A percentile compares a stretch with the other conserved stretches of the same genome.
Evolutionary conservation across 495 filamentous ascomycete species (phyloP).

Genomic region (Tuber borchii): DNA sequence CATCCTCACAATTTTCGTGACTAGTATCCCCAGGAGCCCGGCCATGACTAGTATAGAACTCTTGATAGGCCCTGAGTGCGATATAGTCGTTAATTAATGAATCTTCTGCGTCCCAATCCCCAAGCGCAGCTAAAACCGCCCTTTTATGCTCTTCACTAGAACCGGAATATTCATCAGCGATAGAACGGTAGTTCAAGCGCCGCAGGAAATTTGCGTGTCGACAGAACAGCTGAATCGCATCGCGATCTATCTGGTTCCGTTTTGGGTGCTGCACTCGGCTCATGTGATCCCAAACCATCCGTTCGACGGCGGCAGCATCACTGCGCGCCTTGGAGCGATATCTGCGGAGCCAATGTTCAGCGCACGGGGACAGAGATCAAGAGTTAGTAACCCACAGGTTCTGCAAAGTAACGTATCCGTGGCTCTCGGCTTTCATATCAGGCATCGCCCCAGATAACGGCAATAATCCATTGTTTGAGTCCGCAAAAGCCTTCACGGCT

Average conservation of each 20-base stretch:
- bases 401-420: slow-evolving; percentile 84
- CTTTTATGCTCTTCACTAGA: slow-evolving; percentile 21
- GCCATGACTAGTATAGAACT: slow-evolving; percentile 24
- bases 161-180: slow-evolving; percentile 45
- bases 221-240: slow-evolving; percentile 88
- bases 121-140: slow-evolving; percentile 20
- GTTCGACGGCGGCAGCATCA: slow-evolving; percentile 70
- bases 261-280: slow-evolving; percentile 48
- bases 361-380: not conserved
- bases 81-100: slow-evolving; percentile 57
- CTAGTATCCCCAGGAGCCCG: slow-evolving; percentile 26
- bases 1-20: slow-evolving; percentile 20
- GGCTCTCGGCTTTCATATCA: slow-evolving; percentile 96
- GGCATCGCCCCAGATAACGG: slow-evolving; percentile 83
- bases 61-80: slow-evolving; percentile 54
- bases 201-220: slow-evolving; percentile 92
- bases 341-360: slow-evolving; percentile 11
- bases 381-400: slow-evolving; percentile 51
- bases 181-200: slow-evolving; percentile 60
- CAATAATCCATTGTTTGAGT: slow-evolving; percentile 49
- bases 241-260: slow-evolving; percentile 43
- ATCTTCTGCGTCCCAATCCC: slow-evolving; percentile 43
- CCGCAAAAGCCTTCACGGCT: slow-evolving; percentile 69
- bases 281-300: slow-evolving; percentile 59
- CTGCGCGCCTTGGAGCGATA: slow-evolving; percentile 83